Conservation (phyloP, 768 basidiomycete species). For the Serendipita sp. region DNA sequence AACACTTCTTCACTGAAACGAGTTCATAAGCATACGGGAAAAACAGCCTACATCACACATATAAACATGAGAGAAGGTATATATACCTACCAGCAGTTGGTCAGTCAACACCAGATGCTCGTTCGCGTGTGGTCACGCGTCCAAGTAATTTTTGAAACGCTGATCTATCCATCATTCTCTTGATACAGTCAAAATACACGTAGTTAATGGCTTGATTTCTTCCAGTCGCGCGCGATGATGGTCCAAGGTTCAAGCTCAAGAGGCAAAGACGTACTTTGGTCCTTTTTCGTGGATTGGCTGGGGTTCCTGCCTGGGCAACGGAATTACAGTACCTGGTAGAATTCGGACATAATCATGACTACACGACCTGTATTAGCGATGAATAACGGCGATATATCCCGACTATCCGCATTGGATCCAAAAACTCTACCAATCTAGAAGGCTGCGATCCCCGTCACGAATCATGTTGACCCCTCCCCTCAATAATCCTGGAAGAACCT, state of each 20-base stretch:
- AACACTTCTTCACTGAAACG: slow-evolving; percentile 69
- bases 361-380: too few species aligned
- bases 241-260: too few species aligned
- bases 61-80: not conserved
- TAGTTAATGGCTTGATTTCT: too few species aligned
- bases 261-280: too few species aligned
- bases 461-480: slow-evolving; percentile 70
- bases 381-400: too few species aligned
- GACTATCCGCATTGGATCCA: not conserved
- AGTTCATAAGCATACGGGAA: slow-evolving; percentile 9
- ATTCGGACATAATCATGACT: not conserved
- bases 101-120: slow-evolving; percentile 28
- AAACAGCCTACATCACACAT: slow-evolving; percentile 5
- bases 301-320: not conserved
- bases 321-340: not conserved
- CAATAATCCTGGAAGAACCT: slow-evolving; percentile 69
- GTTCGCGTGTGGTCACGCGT: not conserved
- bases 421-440: slow-evolving; percentile 20
- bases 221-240: too few species aligned
- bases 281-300: too few species aligned
- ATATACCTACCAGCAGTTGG: slow-evolving; percentile 62
- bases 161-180: not conserved
- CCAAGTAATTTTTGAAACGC: slow-evolving; percentile 4
- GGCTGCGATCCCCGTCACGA: slow-evolving; percentile 14
- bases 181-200: too few species aligned